Evolutionary conservation across 1,284 basidiomycete genomes (phyloP).

Genomic region (Cryptococcus neoformans): DNA sequence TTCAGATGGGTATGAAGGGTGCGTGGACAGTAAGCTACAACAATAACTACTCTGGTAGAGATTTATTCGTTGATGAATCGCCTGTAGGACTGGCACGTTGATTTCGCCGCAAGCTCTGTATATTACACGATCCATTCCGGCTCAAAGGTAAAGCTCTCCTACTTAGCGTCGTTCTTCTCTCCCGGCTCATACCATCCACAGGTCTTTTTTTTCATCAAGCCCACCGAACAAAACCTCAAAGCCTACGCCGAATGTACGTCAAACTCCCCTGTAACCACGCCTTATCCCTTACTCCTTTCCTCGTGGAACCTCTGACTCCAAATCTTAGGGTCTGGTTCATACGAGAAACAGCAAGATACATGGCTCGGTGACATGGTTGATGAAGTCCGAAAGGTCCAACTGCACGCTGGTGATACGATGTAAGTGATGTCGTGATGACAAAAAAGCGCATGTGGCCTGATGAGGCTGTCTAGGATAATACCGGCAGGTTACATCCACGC

Average conservation of each 20-base stretch:
- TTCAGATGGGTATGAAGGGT: constrained; percentile 57
- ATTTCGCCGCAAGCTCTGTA: constrained; percentile 92
- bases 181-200: neutral
- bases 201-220: constrained; percentile 80
- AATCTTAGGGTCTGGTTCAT: constrained; percentile 65
- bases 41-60: constrained; percentile 5
- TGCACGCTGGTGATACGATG: constrained; percentile 88
- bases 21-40: constrained; percentile 70
- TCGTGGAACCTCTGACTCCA: neutral
- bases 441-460: neutral
- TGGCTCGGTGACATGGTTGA: constrained; percentile 84
- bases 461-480: constrained; percentile 59
- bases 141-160: constrained; percentile 58
- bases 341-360: constrained; percentile 70
- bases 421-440: constrained; percentile 22
- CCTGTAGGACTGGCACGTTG: constrained; percentile 87
- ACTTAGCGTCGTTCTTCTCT: constrained; percentile 9
- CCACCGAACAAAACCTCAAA: constrained; percentile 80
- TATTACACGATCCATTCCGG: constrained; percentile 87
- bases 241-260: constrained; percentile 55
- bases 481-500: constrained; percentile 97
- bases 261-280: too few species aligned
- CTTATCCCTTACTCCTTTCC: neutral
- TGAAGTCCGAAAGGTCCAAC: constrained; percentile 77
- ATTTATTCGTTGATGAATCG: neutral